A percentile compares a stretch with the other conserved stretches of the same genome.
phyloP scores from a whole-genome alignment of 345 rosid genomes.

The Populus euphratica region DNA sequence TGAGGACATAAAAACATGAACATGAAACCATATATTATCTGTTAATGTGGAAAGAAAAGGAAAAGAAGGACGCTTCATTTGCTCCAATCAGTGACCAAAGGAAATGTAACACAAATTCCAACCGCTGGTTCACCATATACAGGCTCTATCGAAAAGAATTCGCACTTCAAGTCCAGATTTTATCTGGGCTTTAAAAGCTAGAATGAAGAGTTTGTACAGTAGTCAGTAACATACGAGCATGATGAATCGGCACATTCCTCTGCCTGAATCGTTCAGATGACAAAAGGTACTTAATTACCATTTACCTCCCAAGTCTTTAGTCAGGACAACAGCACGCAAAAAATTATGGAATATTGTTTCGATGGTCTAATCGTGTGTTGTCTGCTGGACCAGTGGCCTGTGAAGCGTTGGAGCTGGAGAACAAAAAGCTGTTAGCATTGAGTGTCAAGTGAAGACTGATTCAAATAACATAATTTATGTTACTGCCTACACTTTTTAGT shows the following conservation, averaged over 20 bases:
- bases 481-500: not conserved
- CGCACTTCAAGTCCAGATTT: not conserved
- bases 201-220: not conserved
- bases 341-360: not conserved
- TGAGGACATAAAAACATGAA: not conserved
- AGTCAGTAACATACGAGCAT: not conserved
- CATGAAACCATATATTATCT: not conserved
- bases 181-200: not conserved
- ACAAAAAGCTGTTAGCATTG: not conserved
- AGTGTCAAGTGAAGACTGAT: not conserved
- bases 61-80: not conserved
- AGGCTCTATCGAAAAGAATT: not conserved
- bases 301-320: not conserved
- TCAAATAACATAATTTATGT: not conserved
- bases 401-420: conserved; percentile 14
- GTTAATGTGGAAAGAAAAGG: not conserved
- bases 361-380: not conserved
- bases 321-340: not conserved
- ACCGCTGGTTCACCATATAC: not conserved
- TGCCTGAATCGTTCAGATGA: not conserved
- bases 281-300: not conserved
- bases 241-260: not conserved
- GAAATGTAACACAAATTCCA: not conserved
- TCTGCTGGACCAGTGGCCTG: conserved; percentile 9
- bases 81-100: not conserved